phyloP scores from a whole-genome alignment of 2,329 filamentous ascomycete species.

The Stagonosporopsis vannaccii region DNA sequence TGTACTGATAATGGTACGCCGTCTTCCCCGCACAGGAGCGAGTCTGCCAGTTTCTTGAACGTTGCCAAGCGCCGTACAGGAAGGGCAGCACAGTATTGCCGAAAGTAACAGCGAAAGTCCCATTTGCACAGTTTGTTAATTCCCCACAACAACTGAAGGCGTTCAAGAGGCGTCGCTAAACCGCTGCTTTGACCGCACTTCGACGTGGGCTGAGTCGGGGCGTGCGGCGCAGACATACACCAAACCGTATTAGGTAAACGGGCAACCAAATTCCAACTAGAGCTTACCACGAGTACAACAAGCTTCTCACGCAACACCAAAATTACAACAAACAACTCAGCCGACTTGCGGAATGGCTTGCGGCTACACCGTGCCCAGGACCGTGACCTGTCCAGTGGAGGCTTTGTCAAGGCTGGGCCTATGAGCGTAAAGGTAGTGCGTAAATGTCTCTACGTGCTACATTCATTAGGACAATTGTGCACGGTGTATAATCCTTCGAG shows the following conservation, averaged over 20 bases:
- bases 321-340: constrained; percentile 23
- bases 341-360: constrained; percentile 11
- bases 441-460: constrained; percentile 6
- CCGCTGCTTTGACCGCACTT: constrained; percentile 20
- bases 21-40: neutral
- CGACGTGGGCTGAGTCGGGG: constrained; percentile 17
- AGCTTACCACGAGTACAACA: constrained; percentile 22
- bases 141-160: constrained; percentile 7
- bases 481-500: constrained; percentile 11
- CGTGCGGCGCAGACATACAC: constrained; percentile 25
- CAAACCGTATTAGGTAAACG: constrained; percentile 20
- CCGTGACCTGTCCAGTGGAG: constrained; percentile 10
- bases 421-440: constrained; percentile 7
- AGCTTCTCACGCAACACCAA: constrained; percentile 30
- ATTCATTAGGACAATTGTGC: constrained; percentile 9
- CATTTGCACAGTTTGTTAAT: neutral
- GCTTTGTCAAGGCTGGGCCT: constrained; percentile 15
- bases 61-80: neutral
- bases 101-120: neutral
- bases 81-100: neutral
- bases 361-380: constrained; percentile 16
- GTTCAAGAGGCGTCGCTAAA: constrained; percentile 16
- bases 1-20: neutral
- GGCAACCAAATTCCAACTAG: constrained; percentile 6
- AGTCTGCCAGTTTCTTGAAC: neutral